phyloP scores from a whole-genome alignment of 306 rosid genomes.

The Cotoneaster glaucophyllus region DNA sequence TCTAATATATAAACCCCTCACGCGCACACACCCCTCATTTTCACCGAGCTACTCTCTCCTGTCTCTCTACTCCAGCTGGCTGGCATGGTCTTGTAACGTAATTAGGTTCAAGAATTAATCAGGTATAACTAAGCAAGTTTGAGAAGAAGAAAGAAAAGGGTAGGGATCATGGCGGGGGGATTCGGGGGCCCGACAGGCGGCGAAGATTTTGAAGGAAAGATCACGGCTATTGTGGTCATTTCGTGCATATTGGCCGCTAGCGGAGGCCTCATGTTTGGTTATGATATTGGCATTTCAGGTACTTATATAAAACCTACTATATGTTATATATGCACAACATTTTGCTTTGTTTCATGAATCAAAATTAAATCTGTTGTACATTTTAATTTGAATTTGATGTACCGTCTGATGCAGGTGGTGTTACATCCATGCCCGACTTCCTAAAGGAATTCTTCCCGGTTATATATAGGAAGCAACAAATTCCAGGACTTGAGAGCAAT shows the following conservation, averaged over 20 bases:
- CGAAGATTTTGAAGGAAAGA: conserved; percentile 35
- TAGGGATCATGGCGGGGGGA: conserved; percentile 24
- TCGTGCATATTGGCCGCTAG: conserved; percentile 53
- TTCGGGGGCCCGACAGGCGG: conserved; percentile 7
- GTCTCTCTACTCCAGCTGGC: not conserved
- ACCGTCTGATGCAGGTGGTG: conserved; percentile 16
- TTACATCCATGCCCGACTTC: conserved; percentile 30
- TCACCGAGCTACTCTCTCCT: not conserved
- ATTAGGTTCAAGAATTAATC: not conserved
- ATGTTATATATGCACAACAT: not conserved
- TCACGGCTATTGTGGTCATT: conserved; percentile 33
- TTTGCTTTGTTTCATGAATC: not conserved
- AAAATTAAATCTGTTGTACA: not conserved
- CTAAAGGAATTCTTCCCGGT: conserved; percentile 20
- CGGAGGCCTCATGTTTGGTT: conserved; percentile 69
- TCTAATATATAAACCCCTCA: not conserved
- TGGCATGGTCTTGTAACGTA: not conserved
- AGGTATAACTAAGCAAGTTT: not conserved
- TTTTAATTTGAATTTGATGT: not conserved
- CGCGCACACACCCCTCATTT: not conserved
- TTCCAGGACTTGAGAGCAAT: conserved; percentile 11
- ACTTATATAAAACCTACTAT: not conserved
- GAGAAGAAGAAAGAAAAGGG: not conserved
- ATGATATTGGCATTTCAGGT: conserved; percentile 58
- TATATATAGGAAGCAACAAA: conserved; percentile 8